Percentiles rank a stretch among this genome's conserved stretches.
Evolutionary conservation across 768 basidiomycete genomes (phyloP).

Genomic region (Chalciporus sphaerocephalus): DNA sequence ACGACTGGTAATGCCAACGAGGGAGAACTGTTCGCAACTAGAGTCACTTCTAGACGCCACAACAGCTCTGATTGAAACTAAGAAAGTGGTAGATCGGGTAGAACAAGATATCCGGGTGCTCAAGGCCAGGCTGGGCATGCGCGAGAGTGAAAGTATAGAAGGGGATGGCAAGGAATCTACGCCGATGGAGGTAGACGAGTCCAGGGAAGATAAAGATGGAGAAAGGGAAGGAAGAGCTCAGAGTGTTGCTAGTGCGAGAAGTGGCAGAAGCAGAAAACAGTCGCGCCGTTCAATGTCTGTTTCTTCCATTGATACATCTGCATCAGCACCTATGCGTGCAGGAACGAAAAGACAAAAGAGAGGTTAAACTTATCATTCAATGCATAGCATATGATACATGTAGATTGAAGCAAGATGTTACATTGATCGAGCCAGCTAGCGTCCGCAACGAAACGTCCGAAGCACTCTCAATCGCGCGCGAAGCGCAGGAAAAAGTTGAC

Average conservation of each 20-base stretch:
- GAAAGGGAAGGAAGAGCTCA: constrained; percentile 55
- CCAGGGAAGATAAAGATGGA: constrained; percentile 26
- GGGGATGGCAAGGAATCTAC: constrained; percentile 37
- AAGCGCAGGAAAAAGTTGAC: constrained; percentile 86
- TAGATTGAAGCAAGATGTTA: constrained; percentile 4
- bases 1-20: constrained; percentile 92
- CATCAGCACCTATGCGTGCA: constrained; percentile 45
- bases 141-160: constrained; percentile 42
- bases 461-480: constrained; percentile 33
- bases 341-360: constrained; percentile 59
- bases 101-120: constrained; percentile 80
- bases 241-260: constrained; percentile 58
- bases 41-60: constrained; percentile 74
- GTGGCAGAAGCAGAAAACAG: constrained; percentile 58
- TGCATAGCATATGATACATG: constrained; percentile 4
- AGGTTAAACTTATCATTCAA: constrained; percentile 25
- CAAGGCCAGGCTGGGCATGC: constrained; percentile 55
- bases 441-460: background rate
- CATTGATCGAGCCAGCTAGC: constrained; percentile 13
- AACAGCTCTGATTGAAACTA: constrained; percentile 76
- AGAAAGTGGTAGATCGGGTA: constrained; percentile 79
- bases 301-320: constrained; percentile 70
- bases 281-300: constrained; percentile 65
- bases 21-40: constrained; percentile 67
- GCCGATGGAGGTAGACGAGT: constrained; percentile 51